phyloP scores from a whole-genome alignment of 108 stramenopile genomes.

The Hondaea fermentalgiana region DNA sequence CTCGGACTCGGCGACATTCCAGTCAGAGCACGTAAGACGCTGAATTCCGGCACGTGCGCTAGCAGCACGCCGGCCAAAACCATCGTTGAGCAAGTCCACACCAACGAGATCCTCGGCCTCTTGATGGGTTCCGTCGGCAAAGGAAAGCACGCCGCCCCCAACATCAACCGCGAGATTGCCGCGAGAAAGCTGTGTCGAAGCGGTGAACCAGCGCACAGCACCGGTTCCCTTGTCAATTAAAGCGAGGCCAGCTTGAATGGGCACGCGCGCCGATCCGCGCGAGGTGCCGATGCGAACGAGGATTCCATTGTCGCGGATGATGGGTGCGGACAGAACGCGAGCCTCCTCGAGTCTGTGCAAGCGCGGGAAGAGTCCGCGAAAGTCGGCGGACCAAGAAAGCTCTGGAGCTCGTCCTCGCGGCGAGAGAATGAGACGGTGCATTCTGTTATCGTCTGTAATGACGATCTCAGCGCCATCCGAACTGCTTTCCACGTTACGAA shows the following conservation, averaged over 20 bases:
- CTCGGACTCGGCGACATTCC: neutral
- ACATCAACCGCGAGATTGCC: neutral
- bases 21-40: neutral
- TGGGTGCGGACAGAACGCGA: neutral
- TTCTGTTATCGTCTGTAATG: neutral
- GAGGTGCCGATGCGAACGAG: neutral
- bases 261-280: neutral
- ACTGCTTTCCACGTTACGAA: neutral
- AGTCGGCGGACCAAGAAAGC: neutral
- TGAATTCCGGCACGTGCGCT: neutral
- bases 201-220: neutral
- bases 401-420: neutral
- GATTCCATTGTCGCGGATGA: neutral
- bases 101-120: neutral
- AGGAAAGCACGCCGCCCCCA: neutral
- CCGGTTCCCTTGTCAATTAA: neutral
- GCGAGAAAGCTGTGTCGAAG: neutral
- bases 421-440: neutral
- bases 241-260: neutral
- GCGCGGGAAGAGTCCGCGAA: neutral
- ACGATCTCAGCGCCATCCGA: neutral
- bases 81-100: neutral
- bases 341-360: neutral
- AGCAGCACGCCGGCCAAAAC: neutral
- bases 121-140: neutral